Evolutionary conservation across 352 stramenopile genomes (phyloP), one percentile per base, ranked within the genome.

Genomic region (Pythium dissotocum): DNA sequence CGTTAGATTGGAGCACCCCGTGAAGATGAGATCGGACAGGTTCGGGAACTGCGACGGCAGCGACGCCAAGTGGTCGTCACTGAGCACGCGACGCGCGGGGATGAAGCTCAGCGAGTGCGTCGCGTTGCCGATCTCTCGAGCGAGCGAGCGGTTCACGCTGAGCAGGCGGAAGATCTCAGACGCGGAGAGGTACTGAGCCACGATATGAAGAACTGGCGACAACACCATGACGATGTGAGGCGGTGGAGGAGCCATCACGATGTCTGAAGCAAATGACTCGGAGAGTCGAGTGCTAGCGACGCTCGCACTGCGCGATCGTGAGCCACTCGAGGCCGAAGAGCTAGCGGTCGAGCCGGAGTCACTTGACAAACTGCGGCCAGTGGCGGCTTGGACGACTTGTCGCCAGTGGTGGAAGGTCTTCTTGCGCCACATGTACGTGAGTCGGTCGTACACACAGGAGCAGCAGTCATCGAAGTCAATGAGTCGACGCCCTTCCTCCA

Each of bases 401-500:
- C 79, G 76, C 84, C 82, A 92, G 66, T 87, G 82, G 63, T 90
- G 77, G 63, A 92, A 92, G 2, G 76, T 88, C 70, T 90, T 89
- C 75, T 92, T 92, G 63, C 82, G 79, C 74, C 80, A 86, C 77
- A 90, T 84, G 65, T 90, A 89, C 38, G 77, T 88, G 53, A 90
- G 69, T 8, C 84, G 82, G 65, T 90, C 79, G 63, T 90, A 86
- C 7, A 88, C 71, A 51, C 84, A 92, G 18, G 81, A 75, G 61
- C 82, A 92, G 76, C 76, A 89, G 10, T 82, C 76, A 52, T 87
- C 80, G 44, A 77, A 48, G 49, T 76, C 65, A 6, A 81, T 6
- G 0, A 69, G 53, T 13, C 71, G 60, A 13, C 67, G 64, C 10
- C 77, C 70, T 24, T 59, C 69, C 38, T 72, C 65, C 1, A 82